phyloP scores from a whole-genome alignment of 2,329 filamentous ascomycete species.

The Emmonsiellopsis sp. region DNA sequence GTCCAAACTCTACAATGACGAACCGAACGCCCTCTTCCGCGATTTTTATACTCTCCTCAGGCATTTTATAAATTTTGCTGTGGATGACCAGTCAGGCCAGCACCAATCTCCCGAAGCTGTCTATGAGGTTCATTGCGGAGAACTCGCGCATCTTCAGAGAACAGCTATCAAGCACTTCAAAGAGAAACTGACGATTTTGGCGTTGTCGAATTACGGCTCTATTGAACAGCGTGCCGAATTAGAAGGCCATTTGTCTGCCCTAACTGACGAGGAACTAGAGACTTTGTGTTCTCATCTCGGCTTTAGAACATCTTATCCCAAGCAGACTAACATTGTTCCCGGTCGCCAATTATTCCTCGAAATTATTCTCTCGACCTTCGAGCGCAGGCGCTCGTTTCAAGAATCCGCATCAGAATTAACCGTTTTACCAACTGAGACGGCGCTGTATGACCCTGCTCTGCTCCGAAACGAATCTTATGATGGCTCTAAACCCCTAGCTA shows the following conservation, averaged over 20 bases:
- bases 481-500: slow-evolving; percentile 74
- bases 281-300: slow-evolving; percentile 62
- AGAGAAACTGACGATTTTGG: slow-evolving; percentile 81
- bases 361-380: slow-evolving; percentile 63
- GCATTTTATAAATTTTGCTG: slow-evolving; percentile 80
- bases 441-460: slow-evolving; percentile 70
- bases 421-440: slow-evolving; percentile 72
- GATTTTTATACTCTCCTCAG: slow-evolving; percentile 72
- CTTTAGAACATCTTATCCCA: slow-evolving; percentile 76
- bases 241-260: slow-evolving; percentile 59
- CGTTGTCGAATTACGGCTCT: slow-evolving; percentile 83
- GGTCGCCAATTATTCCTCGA: slow-evolving; percentile 47
- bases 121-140: slow-evolving; percentile 69
- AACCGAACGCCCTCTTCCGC: slow-evolving; percentile 66
- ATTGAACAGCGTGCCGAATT: slow-evolving; percentile 75
- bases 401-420: slow-evolving; percentile 63
- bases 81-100: slow-evolving; percentile 81
- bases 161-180: slow-evolving; percentile 73
- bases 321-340: slow-evolving; percentile 58
- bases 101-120: slow-evolving; percentile 64
- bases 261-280: slow-evolving; percentile 66
- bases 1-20: slow-evolving; percentile 68
- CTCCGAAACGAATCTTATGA: slow-evolving; percentile 79
- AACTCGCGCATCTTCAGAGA: slow-evolving; percentile 70
- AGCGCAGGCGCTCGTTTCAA: slow-evolving; percentile 72